A percentile compares a stretch with the other conserved stretches of the same genome.
phyloP scores from a whole-genome alignment of 2,329 filamentous ascomycete genomes.

The Leptodontidium sp. region DNA sequence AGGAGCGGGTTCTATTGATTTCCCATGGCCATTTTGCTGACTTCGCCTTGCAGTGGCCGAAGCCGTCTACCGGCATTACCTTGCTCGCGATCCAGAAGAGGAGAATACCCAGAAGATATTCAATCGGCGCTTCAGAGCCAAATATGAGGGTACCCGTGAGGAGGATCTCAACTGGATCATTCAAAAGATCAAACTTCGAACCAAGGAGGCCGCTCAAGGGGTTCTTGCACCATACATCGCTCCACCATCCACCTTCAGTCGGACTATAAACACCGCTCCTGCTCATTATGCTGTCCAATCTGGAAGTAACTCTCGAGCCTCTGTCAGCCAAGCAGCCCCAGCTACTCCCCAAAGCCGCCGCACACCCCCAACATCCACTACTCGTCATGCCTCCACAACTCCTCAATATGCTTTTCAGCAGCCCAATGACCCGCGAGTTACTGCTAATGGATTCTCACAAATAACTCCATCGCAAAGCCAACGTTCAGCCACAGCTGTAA shows the following conservation, averaged over 20 bases:
- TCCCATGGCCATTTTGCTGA: neutral
- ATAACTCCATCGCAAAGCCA: neutral
- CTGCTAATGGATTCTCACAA: neutral
- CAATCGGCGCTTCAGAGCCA: neutral
- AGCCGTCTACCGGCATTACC: constrained; percentile 16
- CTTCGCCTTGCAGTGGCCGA: constrained; percentile 9
- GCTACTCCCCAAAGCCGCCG: neutral
- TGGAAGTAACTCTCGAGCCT: neutral
- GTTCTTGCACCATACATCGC: neutral
- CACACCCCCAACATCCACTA: neutral
- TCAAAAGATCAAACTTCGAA: neutral
- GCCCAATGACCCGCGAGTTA: no score
- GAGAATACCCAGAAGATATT: constrained; percentile 3
- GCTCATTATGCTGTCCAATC: neutral
- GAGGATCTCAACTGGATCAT: constrained; percentile 15
- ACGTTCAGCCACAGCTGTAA: neutral
- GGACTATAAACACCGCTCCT: neutral
- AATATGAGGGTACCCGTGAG: constrained; percentile 7
- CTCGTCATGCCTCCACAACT: neutral
- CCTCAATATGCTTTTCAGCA: no score
- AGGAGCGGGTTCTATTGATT: neutral
- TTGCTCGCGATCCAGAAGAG: neutral
- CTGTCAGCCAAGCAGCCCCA: neutral
- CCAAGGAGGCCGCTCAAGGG: neutral
- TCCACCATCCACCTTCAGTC: neutral